Percentiles rank a stretch among this genome's conserved stretches.
These are phyloP conservation scores for Penicillium griseofulvum DNA, from an alignment of 2,329 filamentous ascomycete genomes.

Conservation along the genomic window DNA sequence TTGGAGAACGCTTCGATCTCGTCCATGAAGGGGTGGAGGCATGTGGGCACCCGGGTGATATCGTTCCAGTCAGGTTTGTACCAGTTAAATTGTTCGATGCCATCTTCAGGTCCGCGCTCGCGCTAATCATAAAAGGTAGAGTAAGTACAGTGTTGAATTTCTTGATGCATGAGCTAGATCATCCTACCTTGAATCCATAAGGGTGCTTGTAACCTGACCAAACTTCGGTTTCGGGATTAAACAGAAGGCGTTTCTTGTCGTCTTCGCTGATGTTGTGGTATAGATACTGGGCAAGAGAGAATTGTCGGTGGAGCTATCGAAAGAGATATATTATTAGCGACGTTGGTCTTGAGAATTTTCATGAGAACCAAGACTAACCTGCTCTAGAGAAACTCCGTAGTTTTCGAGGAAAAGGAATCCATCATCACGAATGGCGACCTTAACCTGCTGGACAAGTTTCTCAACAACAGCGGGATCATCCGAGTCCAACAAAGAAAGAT, in stretches of 20 bases:
- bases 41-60: conserved; percentile 43
- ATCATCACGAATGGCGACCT: conserved; percentile 45
- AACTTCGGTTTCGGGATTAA: conserved; percentile 48
- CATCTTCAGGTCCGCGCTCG: conserved; percentile 45
- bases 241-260: conserved; percentile 51
- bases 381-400: conserved; percentile 50
- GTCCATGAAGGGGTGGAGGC: conserved; percentile 51
- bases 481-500: conserved; percentile 47
- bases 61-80: conserved; percentile 50
- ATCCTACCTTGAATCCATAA: conserved; percentile 45
- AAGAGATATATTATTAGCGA: neutral
- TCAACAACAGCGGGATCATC: conserved; percentile 45
- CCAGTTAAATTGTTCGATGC: conserved; percentile 57
- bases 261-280: conserved; percentile 52
- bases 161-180: neutral
- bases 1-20: conserved; percentile 49
- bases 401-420: conserved; percentile 51
- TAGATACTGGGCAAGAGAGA: conserved; percentile 51
- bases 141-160: neutral
- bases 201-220: conserved; percentile 54
- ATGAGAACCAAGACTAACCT: conserved; percentile 22
- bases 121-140: conserved; percentile 31
- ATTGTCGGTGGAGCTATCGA: conserved; percentile 48
- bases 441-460: conserved; percentile 45
- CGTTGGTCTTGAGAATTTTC: neutral